Evolutionary conservation across 2,329 filamentous ascomycete genomes (phyloP).

Genomic region (Fusarium denticulatum): DNA sequence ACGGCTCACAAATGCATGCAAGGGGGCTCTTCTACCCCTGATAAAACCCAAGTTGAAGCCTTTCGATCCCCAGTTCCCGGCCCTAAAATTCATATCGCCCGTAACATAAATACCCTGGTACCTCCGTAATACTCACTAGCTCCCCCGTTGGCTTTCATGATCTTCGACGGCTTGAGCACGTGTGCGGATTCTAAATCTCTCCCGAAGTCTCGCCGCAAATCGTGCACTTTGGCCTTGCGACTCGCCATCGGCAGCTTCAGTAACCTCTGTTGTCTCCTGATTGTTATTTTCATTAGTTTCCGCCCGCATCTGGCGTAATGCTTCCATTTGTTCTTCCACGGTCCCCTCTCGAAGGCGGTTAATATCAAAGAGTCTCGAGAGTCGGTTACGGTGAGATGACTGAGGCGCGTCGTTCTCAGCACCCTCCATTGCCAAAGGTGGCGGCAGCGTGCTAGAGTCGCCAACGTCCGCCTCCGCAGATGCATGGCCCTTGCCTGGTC

Average conservation of each 20-base stretch:
- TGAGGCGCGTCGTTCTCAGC: constrained; percentile 47
- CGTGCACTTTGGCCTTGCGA: constrained; percentile 54
- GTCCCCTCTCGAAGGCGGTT: constrained; percentile 67
- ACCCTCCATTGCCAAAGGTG: constrained; percentile 54
- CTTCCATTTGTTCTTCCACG: constrained; percentile 70
- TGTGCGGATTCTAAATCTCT: constrained; percentile 63
- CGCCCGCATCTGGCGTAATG: constrained; percentile 58
- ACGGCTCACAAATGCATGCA: not conserved
- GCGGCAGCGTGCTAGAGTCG: constrained; percentile 46
- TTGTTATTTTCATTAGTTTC: constrained; percentile 36
- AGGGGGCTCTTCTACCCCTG: not conserved
- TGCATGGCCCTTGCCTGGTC: constrained; percentile 50
- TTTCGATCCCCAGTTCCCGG: not conserved
- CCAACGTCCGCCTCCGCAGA: constrained; percentile 35
- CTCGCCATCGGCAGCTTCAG: constrained; percentile 42
- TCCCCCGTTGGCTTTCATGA: constrained; percentile 19
- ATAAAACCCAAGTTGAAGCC: not conserved
- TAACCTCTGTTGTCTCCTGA: constrained; percentile 23
- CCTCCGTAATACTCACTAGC: not conserved
- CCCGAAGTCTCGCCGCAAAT: constrained; percentile 61
- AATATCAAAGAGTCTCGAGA: constrained; percentile 65
- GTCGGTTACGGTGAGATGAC: constrained; percentile 54
- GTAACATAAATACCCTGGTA: not conserved
- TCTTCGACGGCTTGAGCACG: constrained; percentile 51
- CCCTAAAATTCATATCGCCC: not conserved